A percentile compares a stretch with the other conserved stretches of the same genome.
phyloP scores from a whole-genome alignment of 2,329 filamentous ascomycete species.

The Colletotrichum eremochloae region DNA sequence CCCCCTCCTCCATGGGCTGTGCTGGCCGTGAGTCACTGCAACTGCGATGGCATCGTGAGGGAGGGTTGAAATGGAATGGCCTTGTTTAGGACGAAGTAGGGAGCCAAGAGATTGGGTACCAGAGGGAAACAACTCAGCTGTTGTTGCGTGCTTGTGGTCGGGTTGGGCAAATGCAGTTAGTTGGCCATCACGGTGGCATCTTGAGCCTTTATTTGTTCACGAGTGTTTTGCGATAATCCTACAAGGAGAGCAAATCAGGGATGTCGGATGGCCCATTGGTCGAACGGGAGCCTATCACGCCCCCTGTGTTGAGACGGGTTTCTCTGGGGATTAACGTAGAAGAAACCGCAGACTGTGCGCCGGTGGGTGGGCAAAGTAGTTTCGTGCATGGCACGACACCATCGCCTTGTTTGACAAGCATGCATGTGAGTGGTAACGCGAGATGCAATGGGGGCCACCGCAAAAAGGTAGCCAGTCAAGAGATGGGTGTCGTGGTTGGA shows the following conservation, averaged over 20 bases:
- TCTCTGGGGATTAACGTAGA: conserved; percentile 23
- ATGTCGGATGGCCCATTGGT: conserved; percentile 33
- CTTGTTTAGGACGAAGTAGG: conserved; percentile 29
- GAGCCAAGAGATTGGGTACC: conserved; percentile 30
- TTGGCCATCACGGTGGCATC: conserved; percentile 9
- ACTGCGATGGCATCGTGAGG: conserved; percentile 23
- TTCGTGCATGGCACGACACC: conserved; percentile 40
- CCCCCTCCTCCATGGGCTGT: conserved; percentile 20
- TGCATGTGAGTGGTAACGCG: conserved; percentile 22
- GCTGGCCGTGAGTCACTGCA: conserved; percentile 40
- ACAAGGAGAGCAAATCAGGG: conserved; percentile 9
- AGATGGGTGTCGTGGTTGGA: conserved; percentile 26
- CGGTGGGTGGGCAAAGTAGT: conserved; percentile 27
- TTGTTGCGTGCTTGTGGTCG: not conserved
- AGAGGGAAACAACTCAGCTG: not conserved
- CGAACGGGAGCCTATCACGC: conserved; percentile 18
- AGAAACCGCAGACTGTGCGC: conserved; percentile 18
- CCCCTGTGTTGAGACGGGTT: conserved; percentile 31
- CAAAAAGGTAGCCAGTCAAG: conserved; percentile 1
- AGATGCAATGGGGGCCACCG: conserved; percentile 16
- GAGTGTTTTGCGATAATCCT: conserved; percentile 1
- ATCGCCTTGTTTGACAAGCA: conserved; percentile 29
- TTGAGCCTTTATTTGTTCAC: conserved; percentile 24
- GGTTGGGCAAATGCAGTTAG: conserved; percentile 1
- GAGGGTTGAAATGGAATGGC: conserved; percentile 18